A percentile compares a stretch with the other conserved stretches of the same genome.
Evolutionary conservation across 1,284 basidiomycete genomes (phyloP).

Genomic region (Leccinum olivaceoglutinosum): DNA sequence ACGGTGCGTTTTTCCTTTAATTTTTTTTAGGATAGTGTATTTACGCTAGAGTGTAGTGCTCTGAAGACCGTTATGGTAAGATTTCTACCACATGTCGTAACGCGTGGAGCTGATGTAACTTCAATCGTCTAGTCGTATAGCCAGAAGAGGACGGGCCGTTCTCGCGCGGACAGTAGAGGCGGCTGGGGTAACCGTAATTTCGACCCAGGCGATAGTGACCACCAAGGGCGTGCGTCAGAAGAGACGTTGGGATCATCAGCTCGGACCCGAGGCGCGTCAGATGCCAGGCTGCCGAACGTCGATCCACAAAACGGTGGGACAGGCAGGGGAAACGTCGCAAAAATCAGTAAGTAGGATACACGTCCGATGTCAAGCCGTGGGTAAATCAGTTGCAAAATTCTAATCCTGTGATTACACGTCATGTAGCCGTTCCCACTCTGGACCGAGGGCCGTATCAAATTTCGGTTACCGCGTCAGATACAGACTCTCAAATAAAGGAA

Average conservation of each 20-base stretch:
- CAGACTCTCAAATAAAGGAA: slow-evolving; percentile 14
- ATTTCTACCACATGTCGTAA: slow-evolving; percentile 7
- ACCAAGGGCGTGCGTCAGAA: slow-evolving; percentile 32
- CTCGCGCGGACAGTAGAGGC: slow-evolving; percentile 45
- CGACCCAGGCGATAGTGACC: slow-evolving; percentile 37
- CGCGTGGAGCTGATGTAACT: slow-evolving; percentile 8
- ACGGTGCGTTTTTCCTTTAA: slow-evolving; percentile 43
- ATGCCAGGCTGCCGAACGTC: slow-evolving; percentile 23
- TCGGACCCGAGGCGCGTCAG: slow-evolving; percentile 45
- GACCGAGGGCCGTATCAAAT: slow-evolving; percentile 17
- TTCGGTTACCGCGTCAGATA: slow-evolving; percentile 8
- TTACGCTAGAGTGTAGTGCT: slow-evolving; percentile 40
- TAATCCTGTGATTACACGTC: slow-evolving; percentile 19
- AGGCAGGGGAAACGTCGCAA: slow-evolving; percentile 12
- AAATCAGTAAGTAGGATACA: slow-evolving; percentile 27
- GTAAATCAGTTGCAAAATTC: slow-evolving; percentile 22
- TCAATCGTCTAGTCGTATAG: slow-evolving; percentile 49
- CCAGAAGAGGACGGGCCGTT: slow-evolving; percentile 58
- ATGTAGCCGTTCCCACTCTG: slow-evolving; percentile 20
- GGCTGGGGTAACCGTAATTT: slow-evolving; percentile 37
- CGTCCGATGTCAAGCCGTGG: slow-evolving; percentile 13
- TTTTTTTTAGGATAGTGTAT: slow-evolving; percentile 10
- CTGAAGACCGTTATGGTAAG: slow-evolving; percentile 73
- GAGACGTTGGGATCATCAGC: slow-evolving; percentile 35
- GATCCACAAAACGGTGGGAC: slow-evolving; percentile 24